Evolutionary conservation across 2,329 filamentous ascomycete species (phyloP).

Genomic region (Trichoderma sp.): DNA sequence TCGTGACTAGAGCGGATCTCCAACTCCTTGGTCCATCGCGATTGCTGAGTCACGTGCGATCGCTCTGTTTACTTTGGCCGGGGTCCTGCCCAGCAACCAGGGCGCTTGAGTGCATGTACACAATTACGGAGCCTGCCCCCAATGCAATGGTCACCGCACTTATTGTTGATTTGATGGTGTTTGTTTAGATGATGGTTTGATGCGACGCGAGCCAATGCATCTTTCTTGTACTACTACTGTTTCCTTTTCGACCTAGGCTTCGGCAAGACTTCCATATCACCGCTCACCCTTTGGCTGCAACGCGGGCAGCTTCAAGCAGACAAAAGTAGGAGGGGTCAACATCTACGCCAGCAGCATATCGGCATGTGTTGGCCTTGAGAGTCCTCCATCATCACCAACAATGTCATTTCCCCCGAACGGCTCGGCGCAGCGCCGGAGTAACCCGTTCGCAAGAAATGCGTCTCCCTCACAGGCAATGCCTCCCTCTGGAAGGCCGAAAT

Average conservation of each 20-base stretch:
- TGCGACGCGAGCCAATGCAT: conserved; percentile 33
- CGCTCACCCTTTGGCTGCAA: not conserved
- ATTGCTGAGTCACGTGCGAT: conserved; percentile 22
- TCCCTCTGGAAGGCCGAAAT: conserved; percentile 65
- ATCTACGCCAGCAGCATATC: conserved; percentile 26
- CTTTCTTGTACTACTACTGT: conserved; percentile 32
- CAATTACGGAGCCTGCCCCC: conserved; percentile 31
- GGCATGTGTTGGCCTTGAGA: conserved; percentile 33
- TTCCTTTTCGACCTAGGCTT: conserved; percentile 22
- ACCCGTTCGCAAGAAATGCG: conserved; percentile 73
- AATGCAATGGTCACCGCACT: conserved; percentile 14
- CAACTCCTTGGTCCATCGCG: conserved; percentile 8
- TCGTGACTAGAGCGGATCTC: conserved; percentile 4
- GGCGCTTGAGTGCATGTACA: conserved; percentile 27
- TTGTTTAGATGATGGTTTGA: conserved; percentile 34
- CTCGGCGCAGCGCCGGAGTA: conserved; percentile 71
- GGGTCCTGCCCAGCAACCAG: conserved; percentile 37
- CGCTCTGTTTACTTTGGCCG: conserved; percentile 29
- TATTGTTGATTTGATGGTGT: conserved; percentile 31
- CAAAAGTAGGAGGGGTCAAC: not conserved
- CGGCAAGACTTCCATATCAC: not conserved
- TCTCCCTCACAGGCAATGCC: conserved; percentile 66
- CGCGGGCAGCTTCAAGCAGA: not conserved
- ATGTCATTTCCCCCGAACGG: conserved; percentile 44
- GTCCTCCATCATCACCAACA: conserved; percentile 29